Evolutionary conservation across 768 basidiomycete species (phyloP), one percentile per base, ranked within the genome.

Genomic region (Suillus occidentalis): DNA sequence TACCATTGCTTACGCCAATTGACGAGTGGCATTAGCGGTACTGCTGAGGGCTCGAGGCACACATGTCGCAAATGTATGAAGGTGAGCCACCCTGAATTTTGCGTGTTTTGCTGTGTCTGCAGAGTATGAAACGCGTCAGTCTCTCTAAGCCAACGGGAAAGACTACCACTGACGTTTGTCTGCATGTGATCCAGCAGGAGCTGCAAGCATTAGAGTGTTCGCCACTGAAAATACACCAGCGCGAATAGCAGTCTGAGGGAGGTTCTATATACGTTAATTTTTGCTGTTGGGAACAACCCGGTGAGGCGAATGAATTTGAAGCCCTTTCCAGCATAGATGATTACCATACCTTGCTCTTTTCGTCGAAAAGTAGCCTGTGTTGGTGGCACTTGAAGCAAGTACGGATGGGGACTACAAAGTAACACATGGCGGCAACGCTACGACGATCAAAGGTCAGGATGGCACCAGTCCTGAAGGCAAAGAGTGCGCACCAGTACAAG

Each of bases 191-290:
- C 73, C 73, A 67, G 34, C 74, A 75, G 49, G 67, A 67, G 43
- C 52, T 66, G 60, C 74, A 76, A 8, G 53, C n/a, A 22, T 64
- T 68, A 0, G 74, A 64, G 34, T 75, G 74, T 58, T 75, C 75
- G 36, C 65, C 69, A 67, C 74, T 75, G 20, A 69, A 72, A n/a
- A 72, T 36, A 43, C 74, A 75, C 63, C 68, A 61, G 40, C 75
- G 73, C 22, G 75, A 76, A 45, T 70, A 75, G 25, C 74, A 75
- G 18, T 75, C 74, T 61, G 76, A 75, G 1, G 73, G 72, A 2
- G 70, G 66, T 57, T 74, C 75, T 69, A 73, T 75, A 63, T 75
- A 75, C 28, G 52, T 36, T 6, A 65, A 42, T 39, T 56, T 22
- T 57, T 13, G 63, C 72, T 73, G 64, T 6, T 31, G 36, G 31